Evolutionary conservation across 2,329 filamentous ascomycete species (phyloP).

Genomic region (Sporothrix variecibatus): DNA sequence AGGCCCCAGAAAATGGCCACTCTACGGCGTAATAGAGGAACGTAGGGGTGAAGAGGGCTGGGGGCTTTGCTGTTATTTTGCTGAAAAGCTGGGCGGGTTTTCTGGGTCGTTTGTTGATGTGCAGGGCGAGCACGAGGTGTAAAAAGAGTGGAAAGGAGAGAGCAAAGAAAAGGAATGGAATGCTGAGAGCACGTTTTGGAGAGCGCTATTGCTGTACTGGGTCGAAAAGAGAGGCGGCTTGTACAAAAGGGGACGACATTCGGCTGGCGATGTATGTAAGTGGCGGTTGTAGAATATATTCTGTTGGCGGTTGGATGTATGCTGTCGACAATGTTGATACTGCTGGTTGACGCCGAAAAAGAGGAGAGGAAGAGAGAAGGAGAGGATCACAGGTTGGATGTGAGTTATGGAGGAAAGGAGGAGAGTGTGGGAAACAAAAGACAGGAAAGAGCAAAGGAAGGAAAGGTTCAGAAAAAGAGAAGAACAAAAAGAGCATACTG

Average conservation of each 20-base stretch:
- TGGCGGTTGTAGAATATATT: background rate
- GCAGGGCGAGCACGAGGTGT: background rate
- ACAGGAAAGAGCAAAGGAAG: slow-evolving; percentile 1
- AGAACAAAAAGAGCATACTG: background rate
- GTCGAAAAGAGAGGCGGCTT: slow-evolving; percentile 22
- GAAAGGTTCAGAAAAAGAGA: background rate
- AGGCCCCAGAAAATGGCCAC: background rate
- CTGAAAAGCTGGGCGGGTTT: background rate
- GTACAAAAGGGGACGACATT: background rate
- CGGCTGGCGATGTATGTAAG: slow-evolving; percentile 16
- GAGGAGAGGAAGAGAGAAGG: background rate
- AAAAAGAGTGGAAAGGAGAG: background rate
- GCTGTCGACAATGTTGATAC: background rate
- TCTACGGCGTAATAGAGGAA: slow-evolving; percentile 10
- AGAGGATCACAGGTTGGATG: slow-evolving; percentile 11
- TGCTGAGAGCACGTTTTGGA: slow-evolving; percentile 8
- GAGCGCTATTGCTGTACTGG: background rate
- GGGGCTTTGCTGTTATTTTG: background rate
- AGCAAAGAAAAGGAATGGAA: slow-evolving; percentile 3
- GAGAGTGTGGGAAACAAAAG: background rate
- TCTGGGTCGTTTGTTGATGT: background rate
- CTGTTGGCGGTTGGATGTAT: background rate
- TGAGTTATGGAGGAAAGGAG: background rate
- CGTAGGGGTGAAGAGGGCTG: background rate
- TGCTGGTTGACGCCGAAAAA: background rate